These are phyloP conservation scores for Pichia cabralensis DNA, from an alignment of 805 yeast species.

Conservation along the genomic window DNA sequence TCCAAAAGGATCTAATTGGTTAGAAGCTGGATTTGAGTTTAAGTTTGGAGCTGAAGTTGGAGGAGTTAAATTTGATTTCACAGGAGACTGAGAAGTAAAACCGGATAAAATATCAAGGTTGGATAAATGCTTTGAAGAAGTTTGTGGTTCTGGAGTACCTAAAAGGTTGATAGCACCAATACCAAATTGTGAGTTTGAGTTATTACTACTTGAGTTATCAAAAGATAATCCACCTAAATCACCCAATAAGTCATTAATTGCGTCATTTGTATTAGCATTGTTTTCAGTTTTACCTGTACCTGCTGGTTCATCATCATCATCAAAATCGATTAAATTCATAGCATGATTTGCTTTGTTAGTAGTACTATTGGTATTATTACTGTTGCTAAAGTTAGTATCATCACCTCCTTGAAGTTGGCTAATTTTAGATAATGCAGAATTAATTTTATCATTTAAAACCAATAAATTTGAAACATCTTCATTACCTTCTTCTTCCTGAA, in stretches of 20 bases:
- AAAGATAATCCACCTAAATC: conserved; percentile 60
- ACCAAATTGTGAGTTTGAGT: conserved; percentile 10
- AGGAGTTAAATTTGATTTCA: neutral
- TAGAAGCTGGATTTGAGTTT: conserved; percentile 1
- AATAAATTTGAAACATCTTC: conserved; percentile 58
- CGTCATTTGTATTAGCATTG: conserved; percentile 30
- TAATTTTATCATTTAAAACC: conserved; percentile 65
- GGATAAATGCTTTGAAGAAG: conserved; percentile 6
- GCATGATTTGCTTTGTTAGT: conserved; percentile 15
- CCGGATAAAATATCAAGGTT: conserved; percentile 10
- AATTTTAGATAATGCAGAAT: conserved; percentile 58
- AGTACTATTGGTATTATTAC: conserved; percentile 23
- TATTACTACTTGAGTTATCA: conserved; percentile 19
- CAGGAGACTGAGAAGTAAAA: conserved; percentile 7
- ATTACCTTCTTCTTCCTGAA: conserved; percentile 68
- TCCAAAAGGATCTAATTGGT: conserved; percentile 26
- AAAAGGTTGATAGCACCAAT: conserved; percentile 25
- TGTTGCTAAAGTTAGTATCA: conserved; percentile 18
- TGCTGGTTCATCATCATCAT: conserved; percentile 34
- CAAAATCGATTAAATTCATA: conserved; percentile 61
- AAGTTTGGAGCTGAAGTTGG: conserved; percentile 5
- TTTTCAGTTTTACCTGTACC: conserved; percentile 10
- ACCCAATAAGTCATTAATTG: conserved; percentile 60
- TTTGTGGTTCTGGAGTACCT: conserved; percentile 21
- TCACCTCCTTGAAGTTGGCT: conserved; percentile 55